Evolutionary conservation across 257 asterid genomes (phyloP).

Genomic region (Solanum ossicruentum): DNA sequence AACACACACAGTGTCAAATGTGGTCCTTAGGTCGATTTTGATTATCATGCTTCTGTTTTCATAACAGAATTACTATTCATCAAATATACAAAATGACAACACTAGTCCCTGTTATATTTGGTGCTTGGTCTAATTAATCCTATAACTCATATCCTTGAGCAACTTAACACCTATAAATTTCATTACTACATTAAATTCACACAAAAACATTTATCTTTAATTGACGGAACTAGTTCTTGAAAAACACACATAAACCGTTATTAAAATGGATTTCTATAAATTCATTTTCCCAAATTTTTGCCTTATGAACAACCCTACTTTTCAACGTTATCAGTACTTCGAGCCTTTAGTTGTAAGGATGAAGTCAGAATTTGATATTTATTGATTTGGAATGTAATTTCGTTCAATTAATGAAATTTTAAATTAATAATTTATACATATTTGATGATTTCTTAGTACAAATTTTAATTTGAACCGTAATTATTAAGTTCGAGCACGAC

Average conservation of each 20-base stretch:
- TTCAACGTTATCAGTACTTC: too few relatives aligned
- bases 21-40: neutral
- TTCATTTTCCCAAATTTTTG: too few relatives aligned
- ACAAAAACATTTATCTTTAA: neutral
- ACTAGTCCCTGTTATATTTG: neutral
- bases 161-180: neutral
- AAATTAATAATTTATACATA: too few relatives aligned
- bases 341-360: too few relatives aligned
- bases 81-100: neutral
- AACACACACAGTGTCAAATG: neutral
- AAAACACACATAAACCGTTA: neutral
- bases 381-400: too few relatives aligned
- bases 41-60: neutral
- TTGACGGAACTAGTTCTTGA: neutral
- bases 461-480: too few relatives aligned
- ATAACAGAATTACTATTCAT: neutral
- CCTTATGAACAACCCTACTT: too few relatives aligned
- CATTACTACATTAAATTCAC: neutral
- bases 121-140: neutral
- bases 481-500: too few relatives aligned
- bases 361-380: too few relatives aligned
- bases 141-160: neutral
- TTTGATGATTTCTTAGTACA: too few relatives aligned
- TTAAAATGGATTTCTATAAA: too few relatives aligned
- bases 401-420: too few relatives aligned